Percentiles rank a stretch among this genome's conserved stretches.
Evolutionary conservation across 176 grass and related monocot genomes (phyloP).

Genomic region (Dactylis glomerata): DNA sequence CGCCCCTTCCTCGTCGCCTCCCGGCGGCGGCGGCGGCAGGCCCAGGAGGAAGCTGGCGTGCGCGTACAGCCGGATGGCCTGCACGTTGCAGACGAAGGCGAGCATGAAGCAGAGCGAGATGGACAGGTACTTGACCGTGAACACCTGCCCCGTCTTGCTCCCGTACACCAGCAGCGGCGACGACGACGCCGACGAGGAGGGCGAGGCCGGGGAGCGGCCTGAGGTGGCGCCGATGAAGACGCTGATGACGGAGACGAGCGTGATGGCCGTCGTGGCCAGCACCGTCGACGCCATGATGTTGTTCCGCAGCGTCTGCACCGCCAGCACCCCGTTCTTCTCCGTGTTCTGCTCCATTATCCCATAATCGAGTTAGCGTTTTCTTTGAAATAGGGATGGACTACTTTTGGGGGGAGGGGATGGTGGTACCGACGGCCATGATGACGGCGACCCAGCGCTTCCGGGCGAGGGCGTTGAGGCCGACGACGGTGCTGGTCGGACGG

Average conservation of each 20-base stretch:
- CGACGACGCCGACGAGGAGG: neutral
- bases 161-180: conserved; percentile 52
- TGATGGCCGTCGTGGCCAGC: conserved; percentile 75
- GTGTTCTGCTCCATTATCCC: conserved; percentile 33
- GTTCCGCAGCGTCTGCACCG: conserved; percentile 79
- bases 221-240: conserved; percentile 61
- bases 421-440: conserved; percentile 69
- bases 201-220: neutral
- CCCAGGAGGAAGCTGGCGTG: conserved; percentile 75
- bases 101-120: conserved; percentile 86
- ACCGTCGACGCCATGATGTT: conserved; percentile 95
- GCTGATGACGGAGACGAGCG: conserved; percentile 65
- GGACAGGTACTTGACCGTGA: conserved; percentile 66
- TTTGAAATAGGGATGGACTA: neutral
- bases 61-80: conserved; percentile 72
- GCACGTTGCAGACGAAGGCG: conserved; percentile 84
- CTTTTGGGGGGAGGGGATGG: neutral
- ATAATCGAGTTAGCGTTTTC: neutral
- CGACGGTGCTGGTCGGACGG: conserved; percentile 48
- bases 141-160: conserved; percentile 46
- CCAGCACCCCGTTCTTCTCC: conserved; percentile 66
- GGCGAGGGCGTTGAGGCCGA: conserved; percentile 70
- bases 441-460: conserved; percentile 60
- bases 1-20: neutral
- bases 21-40: conserved; percentile 35